phyloP scores from a whole-genome alignment of 495 filamentous ascomycete species.

The Copromyces sp. region DNA sequence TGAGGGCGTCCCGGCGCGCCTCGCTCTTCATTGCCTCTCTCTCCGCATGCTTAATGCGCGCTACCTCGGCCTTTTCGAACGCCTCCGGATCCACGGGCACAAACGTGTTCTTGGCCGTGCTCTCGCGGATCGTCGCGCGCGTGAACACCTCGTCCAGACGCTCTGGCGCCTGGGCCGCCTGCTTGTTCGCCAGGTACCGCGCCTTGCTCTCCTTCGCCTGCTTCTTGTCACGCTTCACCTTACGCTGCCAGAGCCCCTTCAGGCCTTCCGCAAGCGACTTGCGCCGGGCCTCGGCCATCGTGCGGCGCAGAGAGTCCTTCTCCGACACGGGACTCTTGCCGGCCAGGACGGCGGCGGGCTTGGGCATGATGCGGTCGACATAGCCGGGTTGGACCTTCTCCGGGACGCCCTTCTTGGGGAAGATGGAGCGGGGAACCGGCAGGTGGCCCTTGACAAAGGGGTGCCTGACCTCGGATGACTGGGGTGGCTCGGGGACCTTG shows the following conservation, averaged over 20 bases:
- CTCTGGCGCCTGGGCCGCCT: conserved; percentile 28
- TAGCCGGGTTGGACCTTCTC: conserved; percentile 22
- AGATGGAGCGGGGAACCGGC: conserved; percentile 34
- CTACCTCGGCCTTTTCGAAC: conserved; percentile 20
- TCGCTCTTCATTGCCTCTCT: conserved; percentile 20
- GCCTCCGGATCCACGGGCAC: conserved; percentile 26
- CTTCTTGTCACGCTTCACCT: conserved; percentile 13
- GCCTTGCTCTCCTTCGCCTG: conserved; percentile 4
- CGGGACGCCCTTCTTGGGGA: conserved; percentile 25
- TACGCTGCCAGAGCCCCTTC: conserved; percentile 28
- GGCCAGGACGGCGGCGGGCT: conserved; percentile 16
- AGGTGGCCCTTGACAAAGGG: conserved; percentile 32
- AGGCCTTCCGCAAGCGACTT: conserved; percentile 27
- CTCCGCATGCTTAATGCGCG: conserved; percentile 14
- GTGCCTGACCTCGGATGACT: conserved; percentile 26
- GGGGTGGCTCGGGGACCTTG: conserved; percentile 33
- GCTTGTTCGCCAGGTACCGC: conserved; percentile 12
- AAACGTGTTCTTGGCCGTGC: conserved; percentile 16
- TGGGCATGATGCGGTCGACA: conserved; percentile 17
- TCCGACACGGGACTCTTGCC: conserved; percentile 17
- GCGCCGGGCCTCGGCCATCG: conserved; percentile 28
- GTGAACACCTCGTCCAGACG: conserved; percentile 34
- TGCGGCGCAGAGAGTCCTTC: conserved; percentile 23
- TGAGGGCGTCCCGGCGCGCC: conserved; percentile 33
- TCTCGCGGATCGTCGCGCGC: conserved; percentile 25